A percentile compares a stretch with the other conserved stretches of the same genome.
These are phyloP conservation scores for Russula foetens DNA, from an alignment of 768 basidiomycete genomes.

Conservation along the genomic window DNA sequence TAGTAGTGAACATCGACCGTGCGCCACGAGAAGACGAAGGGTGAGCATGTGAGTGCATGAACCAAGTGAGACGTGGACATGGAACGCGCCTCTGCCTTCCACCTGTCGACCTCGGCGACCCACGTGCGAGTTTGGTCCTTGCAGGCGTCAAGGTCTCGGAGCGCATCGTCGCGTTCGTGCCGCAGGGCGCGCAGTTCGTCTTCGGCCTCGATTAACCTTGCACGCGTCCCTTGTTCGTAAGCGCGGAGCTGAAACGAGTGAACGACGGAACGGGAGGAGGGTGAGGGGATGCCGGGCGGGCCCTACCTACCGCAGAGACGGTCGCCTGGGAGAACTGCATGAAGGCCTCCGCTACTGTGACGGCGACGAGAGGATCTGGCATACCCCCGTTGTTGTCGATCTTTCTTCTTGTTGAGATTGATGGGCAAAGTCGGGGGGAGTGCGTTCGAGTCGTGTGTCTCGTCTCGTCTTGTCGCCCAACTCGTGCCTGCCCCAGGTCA, in stretches of 20 bases:
- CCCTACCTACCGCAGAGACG: constrained; percentile 31
- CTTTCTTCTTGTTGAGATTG: background rate
- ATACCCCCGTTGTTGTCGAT: background rate
- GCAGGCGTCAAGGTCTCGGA: constrained; percentile 6
- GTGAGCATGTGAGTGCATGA: too few species aligned
- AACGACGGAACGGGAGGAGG: background rate
- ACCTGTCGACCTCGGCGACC: constrained; percentile 13
- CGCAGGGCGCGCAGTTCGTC: constrained; percentile 14
- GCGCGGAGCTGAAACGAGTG: constrained; percentile 14
- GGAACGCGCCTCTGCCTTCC: constrained; percentile 18
- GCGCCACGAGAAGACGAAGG: too few species aligned
- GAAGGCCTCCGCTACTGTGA: constrained; percentile 35
- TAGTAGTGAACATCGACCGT: too few species aligned
- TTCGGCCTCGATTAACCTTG: constrained; percentile 6
- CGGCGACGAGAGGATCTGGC: constrained; percentile 27
- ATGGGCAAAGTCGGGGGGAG: background rate
- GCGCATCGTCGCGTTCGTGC: constrained; percentile 18
- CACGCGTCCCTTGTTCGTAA: constrained; percentile 18
- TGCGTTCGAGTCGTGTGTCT: background rate
- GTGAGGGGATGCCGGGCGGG: constrained; percentile 6
- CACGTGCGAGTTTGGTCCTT: constrained; percentile 9
- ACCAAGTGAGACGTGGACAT: too few species aligned
- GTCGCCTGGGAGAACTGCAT: constrained; percentile 34
- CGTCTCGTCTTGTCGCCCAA: too few species aligned
- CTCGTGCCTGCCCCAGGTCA: too few species aligned